These are phyloP conservation scores for Calonectria pteridis DNA, from an alignment of 2,329 filamentous ascomycete species.

Conservation along the genomic window DNA sequence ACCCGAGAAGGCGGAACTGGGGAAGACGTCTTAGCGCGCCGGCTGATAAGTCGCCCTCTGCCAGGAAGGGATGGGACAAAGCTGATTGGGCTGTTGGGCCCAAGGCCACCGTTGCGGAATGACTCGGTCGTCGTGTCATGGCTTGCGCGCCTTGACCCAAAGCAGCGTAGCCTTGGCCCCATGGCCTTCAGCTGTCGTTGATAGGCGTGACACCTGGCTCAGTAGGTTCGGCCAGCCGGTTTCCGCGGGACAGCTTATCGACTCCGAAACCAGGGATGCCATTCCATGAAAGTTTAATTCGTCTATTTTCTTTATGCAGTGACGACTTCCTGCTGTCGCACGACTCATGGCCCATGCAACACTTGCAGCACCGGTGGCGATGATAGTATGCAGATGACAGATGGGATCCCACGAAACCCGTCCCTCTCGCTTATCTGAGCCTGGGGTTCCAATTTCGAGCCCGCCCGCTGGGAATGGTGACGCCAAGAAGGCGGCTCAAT, in stretches of 20 bases:
- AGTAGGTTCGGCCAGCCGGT: background rate
- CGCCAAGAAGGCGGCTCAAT: background rate
- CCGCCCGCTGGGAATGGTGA: background rate
- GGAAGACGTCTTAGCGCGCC: background rate
- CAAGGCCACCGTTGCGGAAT: background rate
- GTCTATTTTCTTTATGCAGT: background rate
- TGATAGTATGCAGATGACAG: background rate
- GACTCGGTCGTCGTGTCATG: background rate
- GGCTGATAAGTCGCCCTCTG: background rate
- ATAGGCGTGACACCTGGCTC: background rate
- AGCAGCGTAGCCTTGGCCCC: background rate
- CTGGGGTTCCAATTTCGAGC: background rate
- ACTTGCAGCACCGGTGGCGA: background rate
- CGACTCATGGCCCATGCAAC: background rate
- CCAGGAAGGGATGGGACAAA: background rate
- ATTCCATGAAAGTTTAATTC: background rate
- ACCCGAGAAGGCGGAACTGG: background rate
- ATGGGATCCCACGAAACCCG: background rate
- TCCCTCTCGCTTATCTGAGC: background rate
- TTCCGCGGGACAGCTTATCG: slow-evolving; percentile 1
- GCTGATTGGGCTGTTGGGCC: background rate
- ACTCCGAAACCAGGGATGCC: background rate
- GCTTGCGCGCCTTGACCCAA: background rate
- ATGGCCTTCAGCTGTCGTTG: background rate
- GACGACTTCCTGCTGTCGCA: slow-evolving; percentile 1